Evolutionary conservation across 73 alveolate species (phyloP).

Genomic region (Paramecium primaurelia): DNA sequence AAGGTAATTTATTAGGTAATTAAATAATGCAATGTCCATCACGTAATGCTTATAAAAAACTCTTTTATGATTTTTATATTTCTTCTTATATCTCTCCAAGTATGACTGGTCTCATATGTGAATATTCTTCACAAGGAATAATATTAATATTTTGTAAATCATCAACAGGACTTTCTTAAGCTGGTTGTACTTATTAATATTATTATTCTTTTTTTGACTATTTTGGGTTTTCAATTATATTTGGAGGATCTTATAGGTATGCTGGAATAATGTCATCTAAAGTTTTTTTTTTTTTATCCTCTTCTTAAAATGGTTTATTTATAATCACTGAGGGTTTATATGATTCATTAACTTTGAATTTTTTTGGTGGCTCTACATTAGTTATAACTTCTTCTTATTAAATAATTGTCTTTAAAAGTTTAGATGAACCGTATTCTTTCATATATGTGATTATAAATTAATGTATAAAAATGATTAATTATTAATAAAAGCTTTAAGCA

Average conservation of each 20-base stretch:
- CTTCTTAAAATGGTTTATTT: background rate
- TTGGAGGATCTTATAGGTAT: too few relatives aligned
- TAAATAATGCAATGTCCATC: background rate
- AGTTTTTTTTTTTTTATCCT: background rate
- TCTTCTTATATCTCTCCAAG: background rate
- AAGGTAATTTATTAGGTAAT: background rate
- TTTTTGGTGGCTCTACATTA: background rate
- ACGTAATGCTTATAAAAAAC: background rate
- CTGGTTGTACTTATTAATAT: too few relatives aligned
- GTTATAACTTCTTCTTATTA: background rate
- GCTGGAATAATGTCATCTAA: background rate
- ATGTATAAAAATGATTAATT: conserved; percentile 9
- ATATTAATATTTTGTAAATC: background rate
- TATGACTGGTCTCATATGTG: background rate
- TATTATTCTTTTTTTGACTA: background rate
- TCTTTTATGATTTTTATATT: background rate
- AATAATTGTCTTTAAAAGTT: background rate
- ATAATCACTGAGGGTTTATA: background rate
- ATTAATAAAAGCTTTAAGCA: background rate
- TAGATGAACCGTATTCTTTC: background rate
- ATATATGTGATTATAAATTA: background rate
- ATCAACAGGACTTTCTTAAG: background rate
- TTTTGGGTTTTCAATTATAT: too few relatives aligned
- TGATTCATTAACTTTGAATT: background rate
- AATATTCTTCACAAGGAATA: background rate